phyloP scores from a whole-genome alignment of 805 yeast species.

The Cyberlindnera euphorbiae region DNA sequence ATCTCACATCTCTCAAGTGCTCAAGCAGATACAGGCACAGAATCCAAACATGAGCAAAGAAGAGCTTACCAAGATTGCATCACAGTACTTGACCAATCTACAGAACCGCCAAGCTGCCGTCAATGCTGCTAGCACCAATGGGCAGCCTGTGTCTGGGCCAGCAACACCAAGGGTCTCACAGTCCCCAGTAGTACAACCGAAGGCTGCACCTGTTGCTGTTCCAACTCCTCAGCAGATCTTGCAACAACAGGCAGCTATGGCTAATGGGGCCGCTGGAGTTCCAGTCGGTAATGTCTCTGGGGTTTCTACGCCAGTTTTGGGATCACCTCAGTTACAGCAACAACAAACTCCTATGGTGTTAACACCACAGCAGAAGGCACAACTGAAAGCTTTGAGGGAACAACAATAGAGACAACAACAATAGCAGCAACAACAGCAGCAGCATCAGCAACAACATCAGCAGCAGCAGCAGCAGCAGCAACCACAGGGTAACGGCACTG shows the following conservation, averaged over 20 bases:
- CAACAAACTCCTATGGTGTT: slow-evolving; percentile 14
- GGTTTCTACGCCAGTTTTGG: too few relatives aligned
- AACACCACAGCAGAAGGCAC: slow-evolving; percentile 29
- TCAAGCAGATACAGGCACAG: slow-evolving; percentile 59
- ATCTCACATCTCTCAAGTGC: slow-evolving; percentile 61
- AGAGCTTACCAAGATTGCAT: slow-evolving; percentile 63
- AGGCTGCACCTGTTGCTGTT: slow-evolving; percentile 11
- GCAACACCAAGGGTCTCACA: slow-evolving; percentile 7
- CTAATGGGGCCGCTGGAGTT: too few relatives aligned
- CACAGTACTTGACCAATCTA: slow-evolving; percentile 53
- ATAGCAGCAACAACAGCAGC: not conserved
- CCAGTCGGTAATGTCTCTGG: too few relatives aligned
- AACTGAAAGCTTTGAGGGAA: slow-evolving; percentile 17
- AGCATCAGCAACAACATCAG: not conserved
- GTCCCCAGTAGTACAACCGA: slow-evolving; percentile 11
- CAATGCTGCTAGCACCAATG: slow-evolving; percentile 15
- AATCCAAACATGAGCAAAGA: slow-evolving; percentile 59
- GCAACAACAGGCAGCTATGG: slow-evolving; percentile 30
- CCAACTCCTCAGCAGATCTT: slow-evolving; percentile 39
- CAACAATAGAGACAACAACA: not conserved
- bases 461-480: too few relatives aligned
- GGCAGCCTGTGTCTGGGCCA: slow-evolving; percentile 3
- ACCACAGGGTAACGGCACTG: too few relatives aligned
- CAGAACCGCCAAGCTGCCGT: slow-evolving; percentile 26
- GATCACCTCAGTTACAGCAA: too few relatives aligned